Evolutionary conservation across 176 grass and related monocot species (phyloP).

Genomic region (Phoenix dactylifera): DNA sequence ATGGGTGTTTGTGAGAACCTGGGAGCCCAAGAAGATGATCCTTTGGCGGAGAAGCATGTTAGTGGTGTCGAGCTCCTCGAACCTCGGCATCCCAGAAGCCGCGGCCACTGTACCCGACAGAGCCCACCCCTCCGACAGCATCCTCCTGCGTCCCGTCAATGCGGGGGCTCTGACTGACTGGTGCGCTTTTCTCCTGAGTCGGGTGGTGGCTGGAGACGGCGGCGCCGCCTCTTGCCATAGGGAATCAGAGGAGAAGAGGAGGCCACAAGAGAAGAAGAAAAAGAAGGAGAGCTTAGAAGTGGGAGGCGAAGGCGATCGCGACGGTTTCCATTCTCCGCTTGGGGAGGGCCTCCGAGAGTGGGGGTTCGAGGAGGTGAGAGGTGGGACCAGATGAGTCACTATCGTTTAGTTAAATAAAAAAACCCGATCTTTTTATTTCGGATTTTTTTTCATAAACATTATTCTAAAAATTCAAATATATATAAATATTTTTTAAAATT

Average conservation of each 20-base stretch:
- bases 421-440: no score
- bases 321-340: no score
- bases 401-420: no score
- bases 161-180: not conserved
- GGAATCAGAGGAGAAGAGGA: constrained; percentile 3
- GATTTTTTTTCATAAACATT: no score
- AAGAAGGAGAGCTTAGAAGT: not conserved
- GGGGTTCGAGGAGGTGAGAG: no score
- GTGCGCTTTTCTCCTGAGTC: not conserved
- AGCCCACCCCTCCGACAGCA: constrained; percentile 11
- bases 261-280: not conserved
- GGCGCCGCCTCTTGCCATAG: not conserved
- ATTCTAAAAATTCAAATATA: no score
- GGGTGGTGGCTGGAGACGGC: not conserved
- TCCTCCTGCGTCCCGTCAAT: not conserved
- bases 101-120: not conserved
- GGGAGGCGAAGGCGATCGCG: no score
- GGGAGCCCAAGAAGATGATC: constrained; percentile 70
- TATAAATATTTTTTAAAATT: no score
- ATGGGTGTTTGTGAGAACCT: constrained; percentile 22
- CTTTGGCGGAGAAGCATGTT: constrained; percentile 82
- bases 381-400: no score
- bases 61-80: constrained; percentile 61
- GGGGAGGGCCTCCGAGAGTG: no score
- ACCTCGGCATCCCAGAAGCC: constrained; percentile 31